phyloP scores from a whole-genome alignment of 805 yeast genomes.

The Candida broadrunensis region DNA sequence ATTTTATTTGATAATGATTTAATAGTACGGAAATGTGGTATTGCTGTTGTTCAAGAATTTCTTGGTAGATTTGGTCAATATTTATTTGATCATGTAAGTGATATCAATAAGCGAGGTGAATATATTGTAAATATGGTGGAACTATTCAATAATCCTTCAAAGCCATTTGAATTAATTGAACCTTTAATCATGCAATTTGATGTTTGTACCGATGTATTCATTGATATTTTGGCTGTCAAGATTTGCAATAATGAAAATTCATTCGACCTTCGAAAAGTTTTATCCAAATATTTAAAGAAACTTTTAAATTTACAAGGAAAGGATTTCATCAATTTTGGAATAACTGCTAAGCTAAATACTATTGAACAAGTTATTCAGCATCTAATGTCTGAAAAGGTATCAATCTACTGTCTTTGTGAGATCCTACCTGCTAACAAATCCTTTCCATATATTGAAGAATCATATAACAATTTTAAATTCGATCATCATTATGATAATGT shows the following conservation, averaged over 20 bases:
- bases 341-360: background rate
- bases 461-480: constrained; percentile 11
- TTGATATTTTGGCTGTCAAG: constrained; percentile 26
- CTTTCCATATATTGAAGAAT: background rate
- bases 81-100: constrained; percentile 21
- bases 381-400: background rate
- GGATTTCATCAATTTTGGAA: background rate
- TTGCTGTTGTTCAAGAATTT: constrained; percentile 85
- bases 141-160: constrained; percentile 43
- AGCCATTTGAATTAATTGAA: constrained; percentile 17
- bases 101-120: constrained; percentile 18
- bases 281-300: constrained; percentile 32
- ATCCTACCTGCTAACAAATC: background rate
- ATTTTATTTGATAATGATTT: constrained; percentile 73
- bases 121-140: constrained; percentile 55
- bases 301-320: background rate
- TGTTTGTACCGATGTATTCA: constrained; percentile 20
- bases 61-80: constrained; percentile 67
- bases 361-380: background rate
- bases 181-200: constrained; percentile 21
- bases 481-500: constrained; percentile 30
- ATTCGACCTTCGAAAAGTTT: constrained; percentile 39
- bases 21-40: constrained; percentile 72
- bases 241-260: constrained; percentile 30
- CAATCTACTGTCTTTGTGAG: background rate